Percentiles rank a stretch among this genome's conserved stretches.
phyloP scores from a whole-genome alignment of 768 basidiomycete genomes.

The Agaricus bisporus region DNA sequence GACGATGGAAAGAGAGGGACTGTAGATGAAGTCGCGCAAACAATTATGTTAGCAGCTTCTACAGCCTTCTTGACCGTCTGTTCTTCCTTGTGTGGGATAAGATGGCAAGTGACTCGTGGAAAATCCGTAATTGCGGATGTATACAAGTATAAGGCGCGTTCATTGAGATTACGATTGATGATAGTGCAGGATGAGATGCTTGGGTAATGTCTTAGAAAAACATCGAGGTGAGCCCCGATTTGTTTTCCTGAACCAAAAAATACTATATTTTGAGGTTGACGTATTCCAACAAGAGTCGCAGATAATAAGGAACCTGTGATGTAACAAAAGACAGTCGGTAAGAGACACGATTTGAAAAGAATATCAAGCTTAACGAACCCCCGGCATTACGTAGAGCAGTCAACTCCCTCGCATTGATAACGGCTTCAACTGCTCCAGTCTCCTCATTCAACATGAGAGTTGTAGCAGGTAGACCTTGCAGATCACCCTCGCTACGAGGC shows the following conservation, averaged over 20 bases:
- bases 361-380: slow-evolving; percentile 34
- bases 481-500: slow-evolving; percentile 37
- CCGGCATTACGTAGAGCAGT: slow-evolving; percentile 83
- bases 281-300: slow-evolving; percentile 42
- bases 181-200: slow-evolving; percentile 50
- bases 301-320: slow-evolving; percentile 62
- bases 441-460: slow-evolving; percentile 71
- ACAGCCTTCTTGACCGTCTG: slow-evolving; percentile 26
- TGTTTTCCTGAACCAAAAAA: slow-evolving; percentile 75
- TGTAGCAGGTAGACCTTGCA: slow-evolving; percentile 64
- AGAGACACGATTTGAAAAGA: not conserved
- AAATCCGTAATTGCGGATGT: slow-evolving; percentile 18
- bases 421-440: slow-evolving; percentile 62
- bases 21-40: slow-evolving; percentile 73
- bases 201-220: slow-evolving; percentile 53
- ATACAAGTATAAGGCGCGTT: slow-evolving; percentile 37
- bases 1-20: slow-evolving; percentile 62
- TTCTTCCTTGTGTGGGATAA: slow-evolving; percentile 13
- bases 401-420: slow-evolving; percentile 72
- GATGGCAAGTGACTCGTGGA: slow-evolving; percentile 18
- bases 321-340: not conserved
- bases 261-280: slow-evolving; percentile 38
- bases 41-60: slow-evolving; percentile 46
- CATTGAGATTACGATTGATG: slow-evolving; percentile 53
- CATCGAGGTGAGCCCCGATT: slow-evolving; percentile 54